A percentile compares a stretch with the other conserved stretches of the same genome.
Evolutionary conservation across 495 filamentous ascomycete genomes (phyloP).

Genomic region (Paragyromitra xinjiangensis): DNA sequence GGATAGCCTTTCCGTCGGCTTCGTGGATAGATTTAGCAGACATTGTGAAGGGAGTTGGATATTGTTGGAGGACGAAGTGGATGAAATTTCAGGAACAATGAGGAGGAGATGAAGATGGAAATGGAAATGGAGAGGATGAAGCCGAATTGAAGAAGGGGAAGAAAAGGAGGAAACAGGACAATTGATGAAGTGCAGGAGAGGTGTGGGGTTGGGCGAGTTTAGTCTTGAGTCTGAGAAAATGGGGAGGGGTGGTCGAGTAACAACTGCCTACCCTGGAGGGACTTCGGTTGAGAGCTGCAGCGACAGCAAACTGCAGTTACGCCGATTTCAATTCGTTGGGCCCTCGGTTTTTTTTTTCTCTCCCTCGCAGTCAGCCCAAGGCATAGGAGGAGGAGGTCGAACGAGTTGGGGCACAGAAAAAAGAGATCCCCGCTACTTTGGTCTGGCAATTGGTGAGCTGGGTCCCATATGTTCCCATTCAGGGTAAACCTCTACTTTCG

Average conservation of each 20-base stretch:
- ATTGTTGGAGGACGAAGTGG: constrained; percentile 43
- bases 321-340: constrained; percentile 50
- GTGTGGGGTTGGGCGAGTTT: constrained; percentile 43
- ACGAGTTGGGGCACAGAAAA: constrained; percentile 32
- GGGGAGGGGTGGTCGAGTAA: constrained; percentile 41
- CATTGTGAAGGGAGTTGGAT: constrained; percentile 67
- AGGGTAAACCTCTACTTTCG: constrained; percentile 38
- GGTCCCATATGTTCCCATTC: constrained; percentile 37
- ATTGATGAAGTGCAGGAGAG: constrained; percentile 47
- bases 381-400: constrained; percentile 5
- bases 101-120: constrained; percentile 39
- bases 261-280: constrained; percentile 27
- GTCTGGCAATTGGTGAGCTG: constrained; percentile 38
- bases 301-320: constrained; percentile 52
- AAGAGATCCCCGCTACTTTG: constrained; percentile 49
- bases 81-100: constrained; percentile 35
- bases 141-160: constrained; percentile 47
- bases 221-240: constrained; percentile 40
- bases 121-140: constrained; percentile 43
- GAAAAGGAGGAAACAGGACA: constrained; percentile 46
- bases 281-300: constrained; percentile 45
- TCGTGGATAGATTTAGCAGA: constrained; percentile 98
- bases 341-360: constrained; percentile 44
- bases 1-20: constrained; percentile 99
- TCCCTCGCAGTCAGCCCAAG: neutral